phyloP scores from a whole-genome alignment of 2,329 filamentous ascomycete genomes.

The Ceratocystis harringtonii region DNA sequence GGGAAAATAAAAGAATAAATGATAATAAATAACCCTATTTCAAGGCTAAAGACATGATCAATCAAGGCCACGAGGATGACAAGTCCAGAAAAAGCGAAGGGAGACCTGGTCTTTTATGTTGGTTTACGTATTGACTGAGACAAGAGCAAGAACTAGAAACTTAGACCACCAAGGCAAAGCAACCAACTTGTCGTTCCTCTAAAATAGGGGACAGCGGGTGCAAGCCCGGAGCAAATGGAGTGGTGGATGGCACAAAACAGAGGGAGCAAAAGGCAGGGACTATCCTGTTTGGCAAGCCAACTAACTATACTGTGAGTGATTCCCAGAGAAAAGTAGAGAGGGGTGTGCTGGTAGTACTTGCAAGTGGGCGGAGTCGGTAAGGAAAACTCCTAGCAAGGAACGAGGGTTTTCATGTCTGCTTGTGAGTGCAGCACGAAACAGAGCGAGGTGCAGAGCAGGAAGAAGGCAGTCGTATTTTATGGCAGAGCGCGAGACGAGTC shows the following conservation, averaged over 20 bases:
- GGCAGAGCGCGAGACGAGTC: not conserved
- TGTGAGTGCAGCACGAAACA: not conserved
- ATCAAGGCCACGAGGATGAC: slow-evolving; percentile 5
- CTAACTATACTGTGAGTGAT: too few species aligned
- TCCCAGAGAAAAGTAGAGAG: not conserved
- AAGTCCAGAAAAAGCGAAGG: not conserved
- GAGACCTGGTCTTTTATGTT: slow-evolving; percentile 7
- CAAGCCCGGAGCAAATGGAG: not conserved
- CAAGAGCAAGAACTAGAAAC: not conserved
- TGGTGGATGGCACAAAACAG: not conserved
- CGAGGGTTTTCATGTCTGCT: not conserved
- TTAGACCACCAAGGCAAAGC: not conserved
- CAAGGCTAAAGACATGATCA: slow-evolving; percentile 5
- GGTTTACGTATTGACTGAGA: not conserved
- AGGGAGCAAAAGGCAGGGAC: not conserved
- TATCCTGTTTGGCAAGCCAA: not conserved
- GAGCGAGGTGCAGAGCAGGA: not conserved
- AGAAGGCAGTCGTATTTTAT: not conserved
- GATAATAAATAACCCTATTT: slow-evolving; percentile 1
- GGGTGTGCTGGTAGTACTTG: not conserved
- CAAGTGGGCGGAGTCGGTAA: not conserved
- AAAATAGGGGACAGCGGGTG: not conserved
- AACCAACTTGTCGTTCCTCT: not conserved
- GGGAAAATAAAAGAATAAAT: not conserved
- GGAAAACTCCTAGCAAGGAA: not conserved